Percentiles rank a stretch among this genome's conserved stretches.
Evolutionary conservation across 306 rosid genomes (phyloP).

Genomic region (Lathyrus aphaca): DNA sequence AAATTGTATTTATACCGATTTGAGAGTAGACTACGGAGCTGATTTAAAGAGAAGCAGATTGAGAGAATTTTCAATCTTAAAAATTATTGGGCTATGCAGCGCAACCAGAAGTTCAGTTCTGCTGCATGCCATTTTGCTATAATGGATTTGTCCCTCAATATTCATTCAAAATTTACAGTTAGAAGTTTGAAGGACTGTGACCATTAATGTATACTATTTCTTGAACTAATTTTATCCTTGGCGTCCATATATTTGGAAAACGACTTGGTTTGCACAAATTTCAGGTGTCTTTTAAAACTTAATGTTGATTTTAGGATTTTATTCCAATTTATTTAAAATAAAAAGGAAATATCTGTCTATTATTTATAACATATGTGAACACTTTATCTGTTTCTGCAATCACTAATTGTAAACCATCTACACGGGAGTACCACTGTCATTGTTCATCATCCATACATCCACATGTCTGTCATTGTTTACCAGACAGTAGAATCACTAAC

Average conservation of each 20-base stretch:
- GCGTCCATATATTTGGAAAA: constrained; percentile 33
- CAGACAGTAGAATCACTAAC: too few relatives aligned
- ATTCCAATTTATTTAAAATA: constrained; percentile 13
- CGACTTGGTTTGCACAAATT: constrained; percentile 16
- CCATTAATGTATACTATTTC: constrained; percentile 29
- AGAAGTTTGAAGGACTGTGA: constrained; percentile 33
- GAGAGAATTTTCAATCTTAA: constrained; percentile 38
- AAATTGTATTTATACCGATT: constrained; percentile 39
- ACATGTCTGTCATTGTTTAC: too few relatives aligned
- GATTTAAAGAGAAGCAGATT: constrained; percentile 31
- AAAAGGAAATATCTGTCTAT: not conserved
- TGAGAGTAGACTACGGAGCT: constrained; percentile 33
- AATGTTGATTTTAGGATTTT: constrained; percentile 3
- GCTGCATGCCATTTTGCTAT: constrained; percentile 42
- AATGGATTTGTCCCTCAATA: constrained; percentile 29
- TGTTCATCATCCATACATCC: too few relatives aligned
- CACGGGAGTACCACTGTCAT: too few relatives aligned
- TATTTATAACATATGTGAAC: not conserved
- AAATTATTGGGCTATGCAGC: constrained; percentile 35
- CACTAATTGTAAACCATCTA: too few relatives aligned
- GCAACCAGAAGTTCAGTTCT: constrained; percentile 31
- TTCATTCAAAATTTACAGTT: constrained; percentile 35
- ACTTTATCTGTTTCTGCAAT: not conserved
- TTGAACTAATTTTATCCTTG: constrained; percentile 16
- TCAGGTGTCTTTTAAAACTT: not conserved